Evolutionary conservation across 306 rosid species (phyloP).

Genomic region (Prosopis cineraria): DNA sequence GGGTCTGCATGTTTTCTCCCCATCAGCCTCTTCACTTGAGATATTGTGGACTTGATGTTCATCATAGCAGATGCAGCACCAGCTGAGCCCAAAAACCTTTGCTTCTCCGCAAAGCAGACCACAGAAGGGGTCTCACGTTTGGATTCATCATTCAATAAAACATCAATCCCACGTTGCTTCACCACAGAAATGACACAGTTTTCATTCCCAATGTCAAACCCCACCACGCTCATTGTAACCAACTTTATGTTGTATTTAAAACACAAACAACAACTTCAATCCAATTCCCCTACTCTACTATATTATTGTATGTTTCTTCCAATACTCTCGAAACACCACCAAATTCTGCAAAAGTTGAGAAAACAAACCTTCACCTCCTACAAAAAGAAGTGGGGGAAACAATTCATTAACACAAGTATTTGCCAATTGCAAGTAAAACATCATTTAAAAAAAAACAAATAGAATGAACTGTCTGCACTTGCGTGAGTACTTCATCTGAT

Average conservation of each 20-base stretch:
- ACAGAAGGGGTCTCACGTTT: conserved; percentile 92
- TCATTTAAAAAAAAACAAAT: background rate
- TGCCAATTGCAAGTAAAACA: background rate
- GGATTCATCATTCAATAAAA: conserved; percentile 83
- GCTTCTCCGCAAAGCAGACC: conserved; percentile 88
- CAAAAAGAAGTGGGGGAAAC: conserved; percentile 1
- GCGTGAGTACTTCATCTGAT: conserved; percentile 1
- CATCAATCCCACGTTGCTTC: conserved; percentile 92
- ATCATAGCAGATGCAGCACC: conserved; percentile 88
- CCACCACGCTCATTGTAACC: conserved; percentile 81
- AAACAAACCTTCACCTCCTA: conserved; percentile 41
- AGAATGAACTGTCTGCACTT: conserved; percentile 5
- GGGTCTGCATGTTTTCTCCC: conserved; percentile 64
- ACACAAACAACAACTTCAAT: conserved; percentile 21
- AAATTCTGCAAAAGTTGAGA: conserved; percentile 23
- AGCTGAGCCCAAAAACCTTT: conserved; percentile 94
- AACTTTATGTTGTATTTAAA: conserved; percentile 3
- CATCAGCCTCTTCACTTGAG: conserved; percentile 91
- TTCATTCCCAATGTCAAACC: conserved; percentile 96
- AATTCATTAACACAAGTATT: conserved; percentile 27
- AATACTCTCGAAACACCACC: conserved; percentile 13
- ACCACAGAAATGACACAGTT: conserved; percentile 91
- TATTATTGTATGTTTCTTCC: too few relatives aligned
- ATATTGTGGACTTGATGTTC: conserved; percentile 80
- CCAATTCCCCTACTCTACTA: conserved; percentile 33